Evolutionary conservation across 2,329 filamentous ascomycete genomes (phyloP), one percentile per base, ranked within the genome.

Genomic region (Rugonectria rugulosa): DNA sequence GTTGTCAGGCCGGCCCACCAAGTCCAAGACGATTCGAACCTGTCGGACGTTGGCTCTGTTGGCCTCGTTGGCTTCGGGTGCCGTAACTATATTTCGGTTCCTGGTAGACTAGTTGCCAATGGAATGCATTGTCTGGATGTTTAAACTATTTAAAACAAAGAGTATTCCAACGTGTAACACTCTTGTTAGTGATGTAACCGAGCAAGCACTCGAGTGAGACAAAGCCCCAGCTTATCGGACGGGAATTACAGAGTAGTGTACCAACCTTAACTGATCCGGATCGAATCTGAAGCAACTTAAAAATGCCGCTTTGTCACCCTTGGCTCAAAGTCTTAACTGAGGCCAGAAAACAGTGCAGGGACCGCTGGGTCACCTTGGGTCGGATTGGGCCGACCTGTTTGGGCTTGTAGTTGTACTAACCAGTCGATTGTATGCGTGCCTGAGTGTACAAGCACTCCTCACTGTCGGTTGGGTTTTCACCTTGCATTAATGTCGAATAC

Each of bases 331-430:
- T 5, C n/a, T 46, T 41, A 36, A 51, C 29, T 15, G 34, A 50
- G n/a, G 20, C n/a, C 46, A 40, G 46, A 36, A 29, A 44, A 50
- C 27, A 34, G 53, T 26, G 26, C 36, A 44, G 44, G 46, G 52
- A 29, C 46, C 27, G 21, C 19, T 3, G 7, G n/a, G 29, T 40
- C 34, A 17, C 27, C 23, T 45, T 45, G 46, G 40, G 53, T 20
- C n/a, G 21, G 32, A 26, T 41, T 53, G 29, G 40, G n/a, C 32
- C 34, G 21, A n/a, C 6, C 6, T 19, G 21, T 15, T 38, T 12
- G 9, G 44, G 7, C 31, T 17, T 37, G 5, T 11, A 4, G 17
- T 9, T 5, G 14, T 37, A 32, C n/a, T 14, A 5, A 15, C 11
- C n/a, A 26, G 14, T 42, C 8, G 21, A 27, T 20, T 12, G 11